phyloP scores from a whole-genome alignment of 495 filamentous ascomycete genomes.

The Penicillium silybi region DNA sequence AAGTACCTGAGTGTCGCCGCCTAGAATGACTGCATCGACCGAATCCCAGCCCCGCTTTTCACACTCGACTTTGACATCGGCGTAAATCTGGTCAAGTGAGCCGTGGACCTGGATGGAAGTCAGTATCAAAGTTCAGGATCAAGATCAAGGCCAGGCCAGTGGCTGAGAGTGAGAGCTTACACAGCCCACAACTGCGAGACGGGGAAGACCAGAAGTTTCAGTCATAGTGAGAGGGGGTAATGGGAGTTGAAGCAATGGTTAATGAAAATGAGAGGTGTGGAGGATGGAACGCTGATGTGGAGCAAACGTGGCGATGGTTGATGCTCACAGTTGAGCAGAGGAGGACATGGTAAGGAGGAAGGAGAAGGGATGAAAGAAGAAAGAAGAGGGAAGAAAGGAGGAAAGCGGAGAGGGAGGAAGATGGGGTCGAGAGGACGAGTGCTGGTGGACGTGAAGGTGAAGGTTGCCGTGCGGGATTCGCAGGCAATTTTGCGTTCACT shows the following conservation, averaged over 20 bases:
- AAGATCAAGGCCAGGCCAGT: not conserved
- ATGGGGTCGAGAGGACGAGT: not conserved
- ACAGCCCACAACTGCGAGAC: conserved; percentile 74
- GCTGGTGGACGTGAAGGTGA: not conserved
- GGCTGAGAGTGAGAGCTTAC: conserved; percentile 45
- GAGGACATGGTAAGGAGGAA: not conserved
- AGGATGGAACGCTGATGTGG: not conserved
- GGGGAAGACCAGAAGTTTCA: conserved; percentile 19
- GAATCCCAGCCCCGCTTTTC: conserved; percentile 65
- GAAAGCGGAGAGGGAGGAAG: not conserved
- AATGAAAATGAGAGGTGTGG: not conserved
- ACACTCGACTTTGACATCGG: conserved; percentile 60
- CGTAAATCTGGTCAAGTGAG: conserved; percentile 84
- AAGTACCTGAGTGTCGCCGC: conserved; percentile 81
- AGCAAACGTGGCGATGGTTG: not conserved
- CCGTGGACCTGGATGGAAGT: conserved; percentile 71
- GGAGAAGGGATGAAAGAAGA: not conserved
- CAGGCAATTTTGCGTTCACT: not conserved
- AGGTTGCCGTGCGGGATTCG: not conserved
- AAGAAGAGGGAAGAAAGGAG: not conserved
- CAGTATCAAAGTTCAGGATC: not conserved
- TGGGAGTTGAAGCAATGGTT: not conserved
- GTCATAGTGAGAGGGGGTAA: conserved; percentile 3
- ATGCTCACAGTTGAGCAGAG: not conserved
- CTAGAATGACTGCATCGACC: conserved; percentile 81